A percentile compares a stretch with the other conserved stretches of the same genome.
phyloP scores from a whole-genome alignment of 805 yeast genomes.

The Starmerella riodocensis region DNA sequence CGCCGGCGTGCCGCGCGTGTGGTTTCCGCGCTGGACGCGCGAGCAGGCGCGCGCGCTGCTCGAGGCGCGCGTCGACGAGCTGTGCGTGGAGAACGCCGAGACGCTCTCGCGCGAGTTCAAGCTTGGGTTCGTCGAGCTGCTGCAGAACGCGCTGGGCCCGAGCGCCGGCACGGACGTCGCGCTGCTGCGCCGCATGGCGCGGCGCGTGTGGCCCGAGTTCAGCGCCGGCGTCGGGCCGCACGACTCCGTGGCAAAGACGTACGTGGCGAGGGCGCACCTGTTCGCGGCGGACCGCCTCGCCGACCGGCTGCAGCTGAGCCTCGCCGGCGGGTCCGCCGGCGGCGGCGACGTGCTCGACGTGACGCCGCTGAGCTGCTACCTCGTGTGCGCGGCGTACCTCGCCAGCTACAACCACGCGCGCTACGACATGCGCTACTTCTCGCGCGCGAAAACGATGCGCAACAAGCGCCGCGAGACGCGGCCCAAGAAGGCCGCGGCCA shows the following conservation, averaged over 20 bases:
- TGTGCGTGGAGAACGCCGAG: not conserved
- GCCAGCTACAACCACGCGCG: slow-evolving; percentile 66
- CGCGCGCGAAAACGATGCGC: slow-evolving; percentile 43
- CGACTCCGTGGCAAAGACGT: slow-evolving; percentile 20
- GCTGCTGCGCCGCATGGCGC: slow-evolving; percentile 21
- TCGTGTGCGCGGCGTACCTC: slow-evolving; percentile 69
- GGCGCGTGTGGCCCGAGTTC: slow-evolving; percentile 27
- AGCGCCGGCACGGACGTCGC: slow-evolving; percentile 36
- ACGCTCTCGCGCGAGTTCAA: slow-evolving; percentile 26
- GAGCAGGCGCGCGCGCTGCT: slow-evolving; percentile 31
- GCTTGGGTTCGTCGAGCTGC: slow-evolving; percentile 32
- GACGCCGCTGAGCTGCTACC: slow-evolving; percentile 34
- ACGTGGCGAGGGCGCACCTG: slow-evolving; percentile 19
- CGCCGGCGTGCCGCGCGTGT: slow-evolving; percentile 33
- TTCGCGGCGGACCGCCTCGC: slow-evolving; percentile 19
- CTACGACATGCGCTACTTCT: slow-evolving; percentile 56
- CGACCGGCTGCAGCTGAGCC: slow-evolving; percentile 8
- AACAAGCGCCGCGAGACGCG: slow-evolving; percentile 30
- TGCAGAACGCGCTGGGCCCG: slow-evolving; percentile 34
- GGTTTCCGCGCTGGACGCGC: slow-evolving; percentile 33
- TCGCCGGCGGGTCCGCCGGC: not conserved
- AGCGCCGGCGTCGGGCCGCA: slow-evolving; percentile 18
- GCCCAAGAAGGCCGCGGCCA: slow-evolving; percentile 34
- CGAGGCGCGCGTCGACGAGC: not conserved
- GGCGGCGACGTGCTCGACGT: not conserved